A percentile compares a stretch with the other conserved stretches of the same genome.
phyloP scores from a whole-genome alignment of 2,329 filamentous ascomycete species.

The Colletotrichum sp. region DNA sequence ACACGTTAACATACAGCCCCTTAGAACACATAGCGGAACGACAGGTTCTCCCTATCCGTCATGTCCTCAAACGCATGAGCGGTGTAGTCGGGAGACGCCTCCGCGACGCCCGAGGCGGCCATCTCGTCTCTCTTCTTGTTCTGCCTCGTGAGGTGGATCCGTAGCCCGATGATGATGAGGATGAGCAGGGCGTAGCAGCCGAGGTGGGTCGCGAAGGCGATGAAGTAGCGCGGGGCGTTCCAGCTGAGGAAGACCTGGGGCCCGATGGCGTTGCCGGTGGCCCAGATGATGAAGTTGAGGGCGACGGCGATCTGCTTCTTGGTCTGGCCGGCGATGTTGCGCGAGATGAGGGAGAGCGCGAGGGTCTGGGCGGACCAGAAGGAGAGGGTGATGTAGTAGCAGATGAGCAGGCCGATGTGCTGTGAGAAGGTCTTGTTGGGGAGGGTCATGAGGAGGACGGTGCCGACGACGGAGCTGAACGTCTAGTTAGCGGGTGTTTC shows the following conservation, averaged over 20 bases:
- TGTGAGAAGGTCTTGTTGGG: slow-evolving; percentile 60
- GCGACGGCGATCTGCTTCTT: slow-evolving; percentile 74
- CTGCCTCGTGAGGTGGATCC: slow-evolving; percentile 61
- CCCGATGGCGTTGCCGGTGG: slow-evolving; percentile 70
- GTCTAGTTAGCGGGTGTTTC: not conserved
- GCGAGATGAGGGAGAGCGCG: slow-evolving; percentile 68
- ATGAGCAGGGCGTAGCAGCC: slow-evolving; percentile 71
- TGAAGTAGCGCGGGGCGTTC: slow-evolving; percentile 70
- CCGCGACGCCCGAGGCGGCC: slow-evolving; percentile 42
- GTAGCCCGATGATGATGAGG: slow-evolving; percentile 59
- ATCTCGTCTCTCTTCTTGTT: slow-evolving; percentile 63
- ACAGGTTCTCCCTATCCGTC: slow-evolving; percentile 65
- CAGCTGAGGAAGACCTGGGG: slow-evolving; percentile 68
- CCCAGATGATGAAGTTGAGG: slow-evolving; percentile 74
- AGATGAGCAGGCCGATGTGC: slow-evolving; percentile 71
- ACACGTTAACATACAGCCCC: not conserved
- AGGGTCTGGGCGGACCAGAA: slow-evolving; percentile 80
- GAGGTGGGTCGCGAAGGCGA: slow-evolving; percentile 72
- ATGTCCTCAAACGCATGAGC: slow-evolving; percentile 66
- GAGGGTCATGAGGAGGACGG: slow-evolving; percentile 74
- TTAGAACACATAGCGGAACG: slow-evolving; percentile 63
- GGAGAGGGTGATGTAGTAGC: slow-evolving; percentile 78
- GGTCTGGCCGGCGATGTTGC: slow-evolving; percentile 75
- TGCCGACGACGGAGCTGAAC: slow-evolving; percentile 71
- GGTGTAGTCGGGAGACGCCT: slow-evolving; percentile 44